Evolutionary conservation across 2,329 filamentous ascomycete genomes (phyloP), one percentile per base, ranked within the genome.

Genomic region (Nigrospora sphaerica): DNA sequence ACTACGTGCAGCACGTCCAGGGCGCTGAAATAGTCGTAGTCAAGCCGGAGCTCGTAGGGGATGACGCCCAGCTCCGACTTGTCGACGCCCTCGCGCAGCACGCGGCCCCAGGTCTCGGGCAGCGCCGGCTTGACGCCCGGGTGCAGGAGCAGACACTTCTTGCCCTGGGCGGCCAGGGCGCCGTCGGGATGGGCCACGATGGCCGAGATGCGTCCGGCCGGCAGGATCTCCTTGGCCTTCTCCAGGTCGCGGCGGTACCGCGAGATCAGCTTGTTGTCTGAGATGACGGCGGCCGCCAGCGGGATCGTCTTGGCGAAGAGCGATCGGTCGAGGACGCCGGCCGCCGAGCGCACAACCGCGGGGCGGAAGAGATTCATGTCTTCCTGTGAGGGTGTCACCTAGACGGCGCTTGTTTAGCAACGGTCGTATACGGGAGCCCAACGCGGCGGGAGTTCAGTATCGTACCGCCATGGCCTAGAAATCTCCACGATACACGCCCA

Each of bases 261-360:
- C 19, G 84, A 77, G 46, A 97, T 89, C 57, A 89, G 80, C 55
- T 81, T 85, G 50, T 78, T 78, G 61, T 93, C 86, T 53, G 80
- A 78, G 39, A 97, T 73, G 34, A 85, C 80, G 7, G 90, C 92
- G 3, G 90, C 91, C 10, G 89, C 80, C 19, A 92, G 73, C 19
- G 85, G 82, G 46, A 95, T 70, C 1, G 76, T 86, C 63, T 85
- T 88, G 44, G 79, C 74, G 71, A 97, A 97, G 52, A 95, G 83
- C 14, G 84, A 77, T 54, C 88, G 83, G 69, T 98, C 91, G 52
- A 98, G 80, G 42, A 80, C 78, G 61, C 83, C 83, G 72, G 88
- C 87, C 49, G 85, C 83, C 10, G 66, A 63, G 64, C 87, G 85
- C 57, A 92, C 85, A 49, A 90, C 74, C 19, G 91, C 90, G 40